Conservation (phyloP, 176 grass and related monocot genomes). For the Carex littledalei region DNA sequence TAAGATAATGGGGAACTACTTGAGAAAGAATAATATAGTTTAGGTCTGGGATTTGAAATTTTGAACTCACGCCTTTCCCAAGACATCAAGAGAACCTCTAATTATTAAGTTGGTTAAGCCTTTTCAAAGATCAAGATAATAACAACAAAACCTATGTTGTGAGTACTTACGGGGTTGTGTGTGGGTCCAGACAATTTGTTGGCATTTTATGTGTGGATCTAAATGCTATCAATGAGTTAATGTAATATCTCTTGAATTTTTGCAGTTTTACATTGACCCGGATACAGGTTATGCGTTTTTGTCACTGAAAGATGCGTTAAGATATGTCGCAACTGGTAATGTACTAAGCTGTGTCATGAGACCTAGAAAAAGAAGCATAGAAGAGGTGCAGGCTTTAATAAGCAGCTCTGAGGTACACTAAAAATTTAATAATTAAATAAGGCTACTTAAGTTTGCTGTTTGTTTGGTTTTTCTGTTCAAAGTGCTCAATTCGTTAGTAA, state of each 20-base stretch:
- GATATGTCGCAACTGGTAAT: constrained; percentile 12
- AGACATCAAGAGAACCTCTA: not conserved
- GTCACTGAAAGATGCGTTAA: constrained; percentile 16
- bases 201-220: not conserved
- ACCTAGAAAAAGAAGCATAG: constrained; percentile 16
- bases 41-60: not conserved
- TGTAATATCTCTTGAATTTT: not conserved
- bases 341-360: not conserved
- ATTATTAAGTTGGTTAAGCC: not conserved
- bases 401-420: not conserved
- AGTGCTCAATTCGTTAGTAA: not conserved
- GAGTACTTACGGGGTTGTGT: not conserved
- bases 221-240: not conserved
- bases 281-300: constrained; percentile 10
- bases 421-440: not conserved
- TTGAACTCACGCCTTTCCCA: not conserved
- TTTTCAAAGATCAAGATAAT: not conserved
- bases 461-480: not conserved
- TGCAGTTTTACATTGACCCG: constrained; percentile 19
- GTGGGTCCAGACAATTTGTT: not conserved
- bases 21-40: not conserved
- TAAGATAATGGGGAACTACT: not conserved
- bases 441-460: not conserved
- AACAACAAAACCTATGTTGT: not conserved
- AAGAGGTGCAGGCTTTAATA: constrained; percentile 12